Evolutionary conservation across 768 basidiomycete genomes (phyloP).

Genomic region (Leccinum fibrillosum): DNA sequence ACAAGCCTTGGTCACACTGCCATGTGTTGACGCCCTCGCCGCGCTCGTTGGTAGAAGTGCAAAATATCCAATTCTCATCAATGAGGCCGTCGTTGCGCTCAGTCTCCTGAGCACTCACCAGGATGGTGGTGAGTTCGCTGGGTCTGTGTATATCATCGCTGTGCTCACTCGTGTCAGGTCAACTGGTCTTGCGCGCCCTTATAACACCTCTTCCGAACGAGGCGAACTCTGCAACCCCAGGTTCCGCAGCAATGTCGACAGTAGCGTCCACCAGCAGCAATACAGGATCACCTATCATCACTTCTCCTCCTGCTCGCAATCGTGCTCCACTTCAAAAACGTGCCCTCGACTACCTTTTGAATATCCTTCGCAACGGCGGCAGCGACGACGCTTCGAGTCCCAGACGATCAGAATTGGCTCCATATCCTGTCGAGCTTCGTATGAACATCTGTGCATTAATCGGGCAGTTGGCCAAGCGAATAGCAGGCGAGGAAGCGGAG

Average conservation of each 20-base stretch:
- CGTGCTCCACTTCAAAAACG: slow-evolving; percentile 46
- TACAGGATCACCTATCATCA: slow-evolving; percentile 45
- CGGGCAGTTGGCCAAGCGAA: slow-evolving; percentile 56
- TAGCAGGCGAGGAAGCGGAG: slow-evolving; percentile 44
- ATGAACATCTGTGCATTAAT: slow-evolving; percentile 74
- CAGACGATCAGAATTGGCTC: slow-evolving; percentile 32
- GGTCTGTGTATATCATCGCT: not conserved
- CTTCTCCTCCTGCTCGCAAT: slow-evolving; percentile 35
- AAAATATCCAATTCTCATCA: slow-evolving; percentile 81
- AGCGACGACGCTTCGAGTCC: slow-evolving; percentile 37
- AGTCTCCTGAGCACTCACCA: slow-evolving; percentile 69
- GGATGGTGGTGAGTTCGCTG: slow-evolving; percentile 53
- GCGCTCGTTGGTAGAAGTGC: slow-evolving; percentile 72
- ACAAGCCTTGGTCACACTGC: slow-evolving; percentile 45
- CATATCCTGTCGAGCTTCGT: slow-evolving; percentile 74
- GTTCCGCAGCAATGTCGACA: slow-evolving; percentile 34
- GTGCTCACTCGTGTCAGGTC: slow-evolving; percentile 40
- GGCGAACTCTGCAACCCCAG: slow-evolving; percentile 28
- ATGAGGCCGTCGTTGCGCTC: slow-evolving; percentile 84
- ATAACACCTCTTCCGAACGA: slow-evolving; percentile 48
- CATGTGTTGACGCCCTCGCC: slow-evolving; percentile 60
- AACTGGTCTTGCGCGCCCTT: slow-evolving; percentile 60
- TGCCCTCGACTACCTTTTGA: slow-evolving; percentile 66
- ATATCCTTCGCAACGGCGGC: slow-evolving; percentile 50
- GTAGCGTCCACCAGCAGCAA: slow-evolving; percentile 43